Evolutionary conservation across 179 eudicot species (phyloP), one percentile per base, ranked within the genome.

Genomic region (Sideroxylon spinosum): DNA sequence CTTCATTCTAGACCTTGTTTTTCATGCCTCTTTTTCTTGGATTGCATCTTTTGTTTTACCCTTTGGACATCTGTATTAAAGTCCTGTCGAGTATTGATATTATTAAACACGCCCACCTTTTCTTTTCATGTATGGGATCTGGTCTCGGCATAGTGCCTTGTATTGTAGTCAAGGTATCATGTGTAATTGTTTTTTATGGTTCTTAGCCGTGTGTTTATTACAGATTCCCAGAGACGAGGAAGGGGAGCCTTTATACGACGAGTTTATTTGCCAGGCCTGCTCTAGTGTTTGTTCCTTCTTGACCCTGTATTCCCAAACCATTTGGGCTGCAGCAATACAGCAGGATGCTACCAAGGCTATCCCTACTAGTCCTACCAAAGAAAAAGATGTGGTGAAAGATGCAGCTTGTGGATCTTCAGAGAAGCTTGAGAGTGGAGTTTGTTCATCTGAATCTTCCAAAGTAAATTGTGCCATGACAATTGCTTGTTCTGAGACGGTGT

Each of bases 221-320:
- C 88, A 93, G 99, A 79, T 95, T 81, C 99, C 99, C 11, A 89
- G 87, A 78, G 93, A 93, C 44, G 96, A 93, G 56, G 98, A 95
- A 74, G 98, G 94, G 71, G 94, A 90, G 84, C 89, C 89, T 20
- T 79, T 88, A 20, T 95, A 88, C 59, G 97, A 93, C 83, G 99
- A 95, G 81, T 89, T 95, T 78, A 88, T 95, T 76, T 95, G 98
- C 84, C 91, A 76, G 69, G 81, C 72, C 26, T 95, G 98, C 83
- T 87, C 94, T 49, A 86, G 59, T 64, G 73, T 79, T 68, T 93
- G 91, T 81, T 87, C 93, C 49, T 91, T 95, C 83, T 83, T 95
- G 88, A 78, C 84, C 60, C 85, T 82, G 61, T 95, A 95, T 83
- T 91, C 95, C 73, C 81, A 88, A 70, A 79, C 74, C 64, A 90